phyloP scores from a whole-genome alignment of 768 basidiomycete species.

The Filobasidium floriforme region DNA sequence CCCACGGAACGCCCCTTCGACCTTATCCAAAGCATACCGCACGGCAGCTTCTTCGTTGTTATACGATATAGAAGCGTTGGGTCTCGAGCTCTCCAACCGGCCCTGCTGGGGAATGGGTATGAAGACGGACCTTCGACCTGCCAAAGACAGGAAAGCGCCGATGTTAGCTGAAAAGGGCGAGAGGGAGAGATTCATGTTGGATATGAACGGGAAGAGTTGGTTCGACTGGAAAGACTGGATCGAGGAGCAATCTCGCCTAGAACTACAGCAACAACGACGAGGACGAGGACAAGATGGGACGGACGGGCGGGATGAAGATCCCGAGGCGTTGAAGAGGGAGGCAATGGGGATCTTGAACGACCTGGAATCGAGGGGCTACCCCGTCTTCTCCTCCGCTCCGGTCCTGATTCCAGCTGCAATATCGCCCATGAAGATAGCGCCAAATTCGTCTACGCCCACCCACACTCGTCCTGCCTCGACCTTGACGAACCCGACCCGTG shows the following conservation, averaged over 20 bases:
- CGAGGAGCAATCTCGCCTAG: neutral
- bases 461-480: too few species aligned
- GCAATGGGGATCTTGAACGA: too few species aligned
- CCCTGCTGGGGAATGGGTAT: neutral
- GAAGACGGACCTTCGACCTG: too few species aligned
- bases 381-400: too few species aligned
- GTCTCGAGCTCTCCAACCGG: neutral
- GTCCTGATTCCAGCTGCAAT: too few species aligned
- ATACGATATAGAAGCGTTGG: neutral
- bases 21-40: neutral
- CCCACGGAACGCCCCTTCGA: neutral
- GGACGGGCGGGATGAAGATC: neutral
- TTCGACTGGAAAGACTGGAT: constrained; percentile 5
- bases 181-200: neutral
- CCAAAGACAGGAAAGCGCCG: too few species aligned
- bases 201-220: neutral
- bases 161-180: too few species aligned
- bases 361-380: too few species aligned
- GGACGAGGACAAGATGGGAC: neutral
- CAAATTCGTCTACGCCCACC: too few species aligned
- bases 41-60: neutral
- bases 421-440: too few species aligned
- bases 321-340: too few species aligned
- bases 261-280: neutral
- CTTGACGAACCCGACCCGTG: neutral